phyloP scores from a whole-genome alignment of 2,329 filamentous ascomycete genomes.

The Aschersonia sp. region DNA sequence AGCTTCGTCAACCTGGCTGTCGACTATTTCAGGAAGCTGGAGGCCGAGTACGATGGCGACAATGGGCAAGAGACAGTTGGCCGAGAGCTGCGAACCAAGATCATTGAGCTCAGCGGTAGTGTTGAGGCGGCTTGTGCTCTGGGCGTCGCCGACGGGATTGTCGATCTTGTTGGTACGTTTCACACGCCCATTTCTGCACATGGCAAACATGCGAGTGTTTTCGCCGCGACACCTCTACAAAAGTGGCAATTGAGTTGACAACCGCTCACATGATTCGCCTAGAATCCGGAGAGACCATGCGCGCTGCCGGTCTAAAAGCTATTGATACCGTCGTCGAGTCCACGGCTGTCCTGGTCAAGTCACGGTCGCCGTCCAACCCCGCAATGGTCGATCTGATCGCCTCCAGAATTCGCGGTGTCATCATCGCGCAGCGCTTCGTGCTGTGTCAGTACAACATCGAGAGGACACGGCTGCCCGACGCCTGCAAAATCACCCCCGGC shows the following conservation, averaged over 20 bases:
- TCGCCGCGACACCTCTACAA: no score
- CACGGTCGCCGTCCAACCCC: slow-evolving; percentile 65
- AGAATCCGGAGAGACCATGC: slow-evolving; percentile 99
- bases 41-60: slow-evolving; percentile 33
- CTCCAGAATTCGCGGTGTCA: slow-evolving; percentile 80
- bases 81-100: slow-evolving; percentile 61
- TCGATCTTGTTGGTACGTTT: slow-evolving; percentile 81
- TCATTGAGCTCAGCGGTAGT: slow-evolving; percentile 90
- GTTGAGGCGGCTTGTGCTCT: slow-evolving; percentile 94
- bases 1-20: slow-evolving; percentile 80
- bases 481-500: slow-evolving; percentile 71
- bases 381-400: slow-evolving; percentile 73
- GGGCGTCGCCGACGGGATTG: slow-evolving; percentile 90
- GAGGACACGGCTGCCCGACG: slow-evolving; percentile 49
- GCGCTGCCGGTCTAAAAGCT: slow-evolving; percentile 80
- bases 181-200: no score
- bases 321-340: slow-evolving; percentile 88
- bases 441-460: slow-evolving; percentile 94
- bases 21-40: slow-evolving; percentile 71
- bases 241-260: neutral
- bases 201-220: no score
- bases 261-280: slow-evolving; percentile 6
- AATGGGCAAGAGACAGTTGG: slow-evolving; percentile 19
- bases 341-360: slow-evolving; percentile 84
- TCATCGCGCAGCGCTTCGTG: slow-evolving; percentile 86